Percentiles rank a stretch among this genome's conserved stretches.
phyloP scores from a whole-genome alignment of 352 stramenopile species.

The Globisporangium rhizosaccharum region DNA sequence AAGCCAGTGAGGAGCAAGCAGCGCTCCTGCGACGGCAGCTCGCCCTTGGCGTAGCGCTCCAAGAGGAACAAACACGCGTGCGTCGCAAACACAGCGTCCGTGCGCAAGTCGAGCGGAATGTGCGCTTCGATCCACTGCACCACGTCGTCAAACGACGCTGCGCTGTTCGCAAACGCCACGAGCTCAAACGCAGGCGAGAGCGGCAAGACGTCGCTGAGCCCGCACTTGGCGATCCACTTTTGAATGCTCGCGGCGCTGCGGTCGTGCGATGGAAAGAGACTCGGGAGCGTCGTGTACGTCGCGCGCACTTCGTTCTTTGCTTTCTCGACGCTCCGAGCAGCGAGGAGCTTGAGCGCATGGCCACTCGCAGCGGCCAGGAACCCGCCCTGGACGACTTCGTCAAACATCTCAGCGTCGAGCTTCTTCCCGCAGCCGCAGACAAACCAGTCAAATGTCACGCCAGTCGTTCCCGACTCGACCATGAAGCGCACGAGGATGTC shows the following conservation, averaged over 20 bases:
- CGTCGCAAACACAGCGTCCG: constrained; percentile 53
- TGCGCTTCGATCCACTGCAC: constrained; percentile 52
- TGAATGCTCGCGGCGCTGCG: constrained; percentile 48
- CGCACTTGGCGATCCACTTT: constrained; percentile 64
- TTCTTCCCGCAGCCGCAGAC: constrained; percentile 38
- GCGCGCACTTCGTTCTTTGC: constrained; percentile 41
- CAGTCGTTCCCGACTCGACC: constrained; percentile 45
- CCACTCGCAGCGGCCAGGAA: constrained; percentile 55
- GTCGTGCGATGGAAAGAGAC: constrained; percentile 48
- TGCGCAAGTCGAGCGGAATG: constrained; percentile 40
- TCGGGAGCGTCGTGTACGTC: constrained; percentile 52
- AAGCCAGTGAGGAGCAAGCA: constrained; percentile 73
- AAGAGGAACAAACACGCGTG: constrained; percentile 70
- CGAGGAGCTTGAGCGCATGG: constrained; percentile 41
- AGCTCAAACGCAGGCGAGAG: constrained; percentile 57
- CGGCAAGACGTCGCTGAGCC: constrained; percentile 44
- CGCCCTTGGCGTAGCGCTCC: constrained; percentile 27
- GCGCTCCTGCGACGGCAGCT: constrained; percentile 48
- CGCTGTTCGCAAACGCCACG: constrained; percentile 34
- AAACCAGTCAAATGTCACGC: constrained; percentile 69
- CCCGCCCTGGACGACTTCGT: constrained; percentile 66
- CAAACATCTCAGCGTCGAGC: constrained; percentile 49
- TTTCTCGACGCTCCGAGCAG: constrained; percentile 31
- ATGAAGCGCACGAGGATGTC: constrained; percentile 69
- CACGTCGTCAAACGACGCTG: constrained; percentile 39